These are phyloP conservation scores for Trichosporon ovoides DNA, from an alignment of 1,284 basidiomycete species.

Conservation along the genomic window DNA sequence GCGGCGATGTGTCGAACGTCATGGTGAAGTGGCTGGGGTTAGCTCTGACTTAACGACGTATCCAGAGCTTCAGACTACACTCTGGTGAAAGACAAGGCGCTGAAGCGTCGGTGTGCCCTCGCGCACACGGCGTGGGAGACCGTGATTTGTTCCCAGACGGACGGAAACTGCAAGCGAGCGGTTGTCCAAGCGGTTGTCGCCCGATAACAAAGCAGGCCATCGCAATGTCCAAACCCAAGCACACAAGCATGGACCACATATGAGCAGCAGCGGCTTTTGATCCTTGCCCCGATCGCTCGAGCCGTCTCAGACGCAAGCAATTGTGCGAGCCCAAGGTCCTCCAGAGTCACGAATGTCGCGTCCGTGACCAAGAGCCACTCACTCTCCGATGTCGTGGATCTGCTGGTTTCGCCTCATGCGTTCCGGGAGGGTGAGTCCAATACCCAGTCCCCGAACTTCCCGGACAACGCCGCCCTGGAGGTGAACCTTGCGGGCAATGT, in stretches of 20 bases:
- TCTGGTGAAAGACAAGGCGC: background rate
- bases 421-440: constrained; percentile 38
- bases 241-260: too few species aligned
- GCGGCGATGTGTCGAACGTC: constrained; percentile 47
- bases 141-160: too few species aligned
- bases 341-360: background rate
- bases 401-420: constrained; percentile 46
- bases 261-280: too few species aligned
- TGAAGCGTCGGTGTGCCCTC: background rate
- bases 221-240: too few species aligned
- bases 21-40: constrained; percentile 45
- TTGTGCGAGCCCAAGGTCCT: background rate
- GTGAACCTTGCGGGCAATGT: constrained; percentile 40
- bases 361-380: constrained; percentile 24
- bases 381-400: constrained; percentile 46
- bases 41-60: background rate
- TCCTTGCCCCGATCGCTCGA: background rate
- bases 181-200: too few species aligned
- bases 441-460: constrained; percentile 42
- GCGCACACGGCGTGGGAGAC: too few species aligned
- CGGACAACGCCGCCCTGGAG: constrained; percentile 45
- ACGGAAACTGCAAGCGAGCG: too few species aligned
- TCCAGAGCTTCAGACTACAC: background rate
- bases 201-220: too few species aligned
- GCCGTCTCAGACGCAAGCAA: background rate